Evolutionary conservation across 768 basidiomycete species (phyloP).

Genomic region (Leccinum subtestaceum): DNA sequence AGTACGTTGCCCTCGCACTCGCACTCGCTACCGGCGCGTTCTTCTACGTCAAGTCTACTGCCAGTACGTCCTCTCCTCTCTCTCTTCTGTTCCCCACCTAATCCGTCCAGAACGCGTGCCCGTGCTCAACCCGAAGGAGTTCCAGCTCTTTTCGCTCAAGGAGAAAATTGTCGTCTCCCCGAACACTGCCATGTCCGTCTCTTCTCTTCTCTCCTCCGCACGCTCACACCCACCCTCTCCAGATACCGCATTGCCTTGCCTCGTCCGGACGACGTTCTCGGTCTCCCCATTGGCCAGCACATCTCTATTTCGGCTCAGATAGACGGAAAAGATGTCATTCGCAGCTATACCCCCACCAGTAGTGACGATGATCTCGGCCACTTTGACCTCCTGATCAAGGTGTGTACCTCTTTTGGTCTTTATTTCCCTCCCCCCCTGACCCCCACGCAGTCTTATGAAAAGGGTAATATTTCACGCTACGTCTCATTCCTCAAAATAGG

Average conservation of each 20-base stretch:
- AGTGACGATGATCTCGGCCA: slow-evolving; percentile 89
- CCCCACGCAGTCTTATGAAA: slow-evolving; percentile 77
- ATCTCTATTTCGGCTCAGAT: slow-evolving; percentile 90
- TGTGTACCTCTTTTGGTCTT: slow-evolving; percentile 26
- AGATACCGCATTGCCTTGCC: slow-evolving; percentile 94
- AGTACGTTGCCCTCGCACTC: slow-evolving; percentile 52
- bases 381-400: slow-evolving; percentile 98
- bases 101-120: slow-evolving; percentile 56
- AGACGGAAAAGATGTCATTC: slow-evolving; percentile 83
- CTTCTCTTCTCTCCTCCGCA: not conserved
- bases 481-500: slow-evolving; percentile 81
- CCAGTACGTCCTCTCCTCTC: slow-evolving; percentile 37
- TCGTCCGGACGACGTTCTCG: slow-evolving; percentile 69
- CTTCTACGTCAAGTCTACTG: slow-evolving; percentile 50
- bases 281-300: slow-evolving; percentile 96
- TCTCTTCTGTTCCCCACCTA: not conserved
- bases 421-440: not conserved
- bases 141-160: slow-evolving; percentile 78
- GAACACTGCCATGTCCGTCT: slow-evolving; percentile 88
- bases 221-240: slow-evolving; percentile 1
- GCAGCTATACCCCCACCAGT: slow-evolving; percentile 95
- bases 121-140: slow-evolving; percentile 68
- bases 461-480: slow-evolving; percentile 93
- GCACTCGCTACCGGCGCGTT: slow-evolving; percentile 47
- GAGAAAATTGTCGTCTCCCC: slow-evolving; percentile 85